phyloP scores from a whole-genome alignment of 805 yeast species.

The Kluyveromyces siamensis region DNA sequence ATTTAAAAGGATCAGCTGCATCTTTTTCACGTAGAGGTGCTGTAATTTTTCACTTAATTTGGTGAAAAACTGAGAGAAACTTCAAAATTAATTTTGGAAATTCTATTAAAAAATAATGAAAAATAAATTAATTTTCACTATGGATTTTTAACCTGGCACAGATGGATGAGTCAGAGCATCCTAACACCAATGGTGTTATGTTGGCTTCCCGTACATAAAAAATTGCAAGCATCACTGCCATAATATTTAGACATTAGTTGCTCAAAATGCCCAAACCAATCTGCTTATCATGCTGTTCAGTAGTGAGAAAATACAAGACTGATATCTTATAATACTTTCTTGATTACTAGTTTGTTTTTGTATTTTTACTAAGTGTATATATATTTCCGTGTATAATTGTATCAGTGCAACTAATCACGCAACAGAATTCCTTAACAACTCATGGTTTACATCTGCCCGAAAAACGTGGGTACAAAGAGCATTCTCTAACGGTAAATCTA shows the following conservation, averaged over 20 bases:
- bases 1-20: too few species aligned
- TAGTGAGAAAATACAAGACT: not conserved
- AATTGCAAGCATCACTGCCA: too few species aligned
- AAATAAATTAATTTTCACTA: too few species aligned
- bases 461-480: conserved; percentile 95
- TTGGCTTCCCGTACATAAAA: too few species aligned
- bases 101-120: too few species aligned
- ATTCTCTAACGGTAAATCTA: conserved; percentile 96
- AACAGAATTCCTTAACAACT: too few species aligned
- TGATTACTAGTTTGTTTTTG: not conserved
- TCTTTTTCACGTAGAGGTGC: too few species aligned
- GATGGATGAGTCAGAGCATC: not conserved
- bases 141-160: not conserved
- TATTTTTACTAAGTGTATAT: too few species aligned
- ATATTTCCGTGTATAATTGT: not conserved
- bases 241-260: too few species aligned
- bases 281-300: not conserved
- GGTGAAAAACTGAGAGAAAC: not conserved
- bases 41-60: not conserved
- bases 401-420: not conserved
- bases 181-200: too few species aligned
- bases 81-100: too few species aligned
- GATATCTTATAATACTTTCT: too few species aligned
- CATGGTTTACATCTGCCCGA: conserved; percentile 96
- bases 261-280: not conserved